These are phyloP conservation scores for Colletotrichum phormii DNA, from an alignment of 2,329 filamentous ascomycete genomes.

Conservation along the genomic window DNA sequence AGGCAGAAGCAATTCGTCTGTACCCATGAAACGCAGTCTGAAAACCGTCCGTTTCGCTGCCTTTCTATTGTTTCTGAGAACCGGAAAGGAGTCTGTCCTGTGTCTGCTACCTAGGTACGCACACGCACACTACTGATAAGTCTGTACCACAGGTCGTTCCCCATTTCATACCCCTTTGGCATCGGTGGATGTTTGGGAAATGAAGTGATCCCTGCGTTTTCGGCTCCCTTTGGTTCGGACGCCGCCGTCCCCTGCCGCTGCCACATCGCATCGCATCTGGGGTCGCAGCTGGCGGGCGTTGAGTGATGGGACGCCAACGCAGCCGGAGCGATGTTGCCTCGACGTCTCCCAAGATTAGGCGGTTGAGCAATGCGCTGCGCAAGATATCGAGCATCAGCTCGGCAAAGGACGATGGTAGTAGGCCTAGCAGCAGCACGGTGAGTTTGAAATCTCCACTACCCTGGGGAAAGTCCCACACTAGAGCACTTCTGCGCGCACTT, in stretches of 20 bases:
- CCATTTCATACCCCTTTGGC: no score
- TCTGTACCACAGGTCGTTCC: no score
- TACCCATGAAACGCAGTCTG: conserved; percentile 11
- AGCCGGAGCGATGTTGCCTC: conserved; percentile 11
- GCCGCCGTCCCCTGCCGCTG: background rate
- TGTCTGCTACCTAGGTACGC: background rate
- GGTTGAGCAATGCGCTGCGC: conserved; percentile 1
- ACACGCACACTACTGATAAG: no score
- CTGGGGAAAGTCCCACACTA: no score
- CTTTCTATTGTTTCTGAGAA: no score
- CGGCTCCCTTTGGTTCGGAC: background rate
- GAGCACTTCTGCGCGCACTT: background rate
- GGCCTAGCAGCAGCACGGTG: background rate
- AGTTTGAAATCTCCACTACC: background rate
- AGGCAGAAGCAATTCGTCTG: conserved; percentile 15
- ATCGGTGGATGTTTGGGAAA: background rate
- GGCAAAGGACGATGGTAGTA: background rate
- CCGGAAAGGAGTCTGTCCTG: background rate
- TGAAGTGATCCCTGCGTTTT: background rate
- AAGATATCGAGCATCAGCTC: conserved; percentile 2
- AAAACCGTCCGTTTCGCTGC: background rate
- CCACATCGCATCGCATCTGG: background rate
- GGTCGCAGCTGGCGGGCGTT: background rate
- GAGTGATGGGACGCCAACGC: conserved; percentile 8
- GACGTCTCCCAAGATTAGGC: conserved; percentile 1